phyloP scores from a whole-genome alignment of 2,329 filamentous ascomycete genomes.

The Thermomyces lanuginosus region DNA sequence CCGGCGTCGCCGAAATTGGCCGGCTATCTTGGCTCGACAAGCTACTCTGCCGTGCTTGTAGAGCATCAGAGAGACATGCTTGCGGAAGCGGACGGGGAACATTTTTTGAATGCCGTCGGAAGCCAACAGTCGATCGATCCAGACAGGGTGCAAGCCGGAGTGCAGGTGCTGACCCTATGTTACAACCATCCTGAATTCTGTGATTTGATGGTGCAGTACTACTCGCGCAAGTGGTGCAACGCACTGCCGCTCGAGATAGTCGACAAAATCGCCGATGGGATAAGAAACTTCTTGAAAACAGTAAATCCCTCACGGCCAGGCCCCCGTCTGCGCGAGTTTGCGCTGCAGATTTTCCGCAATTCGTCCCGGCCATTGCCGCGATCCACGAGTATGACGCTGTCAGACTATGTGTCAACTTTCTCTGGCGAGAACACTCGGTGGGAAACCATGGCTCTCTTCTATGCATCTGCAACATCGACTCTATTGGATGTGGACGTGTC shows the following conservation, averaged over 20 bases:
- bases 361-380: slow-evolving; percentile 13
- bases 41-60: slow-evolving; percentile 18
- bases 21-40: slow-evolving; percentile 22
- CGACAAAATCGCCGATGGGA: slow-evolving; percentile 13
- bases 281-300: slow-evolving; percentile 12
- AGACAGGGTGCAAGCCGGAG: slow-evolving; percentile 15
- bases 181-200: slow-evolving; percentile 14
- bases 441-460: slow-evolving; percentile 17
- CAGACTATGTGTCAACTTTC: slow-evolving; percentile 15
- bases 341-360: slow-evolving; percentile 16
- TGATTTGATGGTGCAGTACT: slow-evolving; percentile 13
- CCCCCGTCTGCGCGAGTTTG: slow-evolving; percentile 12
- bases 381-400: slow-evolving; percentile 14
- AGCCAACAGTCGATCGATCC: slow-evolving; percentile 10
- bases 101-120: too few relatives aligned
- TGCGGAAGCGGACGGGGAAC: slow-evolving; percentile 15
- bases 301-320: slow-evolving; percentile 13
- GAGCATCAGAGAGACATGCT: slow-evolving; percentile 20
- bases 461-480: slow-evolving; percentile 24
- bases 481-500: slow-evolving; percentile 15
- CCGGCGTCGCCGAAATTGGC: slow-evolving; percentile 14
- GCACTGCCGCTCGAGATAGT: slow-evolving; percentile 13
- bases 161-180: slow-evolving; percentile 16
- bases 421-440: slow-evolving; percentile 10
- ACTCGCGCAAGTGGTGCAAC: slow-evolving; percentile 10